Evolutionary conservation across 768 basidiomycete species (phyloP).

Genomic region (Rhodotorula graminis): DNA sequence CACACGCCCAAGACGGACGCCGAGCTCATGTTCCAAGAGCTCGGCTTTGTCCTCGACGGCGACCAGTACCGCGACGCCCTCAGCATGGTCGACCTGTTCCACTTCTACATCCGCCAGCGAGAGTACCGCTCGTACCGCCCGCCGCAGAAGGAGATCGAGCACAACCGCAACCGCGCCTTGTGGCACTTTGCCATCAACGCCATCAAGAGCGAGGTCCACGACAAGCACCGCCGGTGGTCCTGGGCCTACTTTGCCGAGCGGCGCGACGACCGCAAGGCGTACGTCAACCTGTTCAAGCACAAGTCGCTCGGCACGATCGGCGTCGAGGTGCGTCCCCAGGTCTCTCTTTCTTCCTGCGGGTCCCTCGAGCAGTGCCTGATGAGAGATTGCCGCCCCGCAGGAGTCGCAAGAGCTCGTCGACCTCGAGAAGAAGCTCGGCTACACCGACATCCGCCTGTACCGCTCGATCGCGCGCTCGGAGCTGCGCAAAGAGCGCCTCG

Average conservation of each 20-base stretch:
- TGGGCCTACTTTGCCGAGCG: conserved; percentile 86
- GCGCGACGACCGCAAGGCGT: conserved; percentile 76
- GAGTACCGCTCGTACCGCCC: conserved; percentile 83
- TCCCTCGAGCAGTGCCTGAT: conserved; percentile 42
- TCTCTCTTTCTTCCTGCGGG: background rate
- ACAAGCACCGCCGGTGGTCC: conserved; percentile 77
- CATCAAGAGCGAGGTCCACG: conserved; percentile 74
- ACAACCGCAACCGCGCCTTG: conserved; percentile 63
- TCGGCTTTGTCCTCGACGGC: conserved; percentile 83
- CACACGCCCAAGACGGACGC: conserved; percentile 80
- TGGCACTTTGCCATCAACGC: conserved; percentile 73
- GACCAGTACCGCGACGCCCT: conserved; percentile 91
- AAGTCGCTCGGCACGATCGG: conserved; percentile 58
- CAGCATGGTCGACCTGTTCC: conserved; percentile 91
- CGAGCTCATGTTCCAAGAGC: conserved; percentile 82
- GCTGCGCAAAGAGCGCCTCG: conserved; percentile 75
- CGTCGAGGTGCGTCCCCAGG: conserved; percentile 54
- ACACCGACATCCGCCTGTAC: conserved; percentile 95
- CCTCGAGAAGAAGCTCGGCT: conserved; percentile 76
- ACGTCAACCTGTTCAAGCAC: conserved; percentile 76
- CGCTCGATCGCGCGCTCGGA: conserved; percentile 86
- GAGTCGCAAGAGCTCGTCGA: conserved; percentile 51
- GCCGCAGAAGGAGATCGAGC: conserved; percentile 56
- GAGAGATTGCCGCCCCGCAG: conserved; percentile 1
- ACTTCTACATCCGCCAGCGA: conserved; percentile 74